Conservation (phyloP, 495 filamentous ascomycete genomes). For the Geoglossum glabrum region DNA sequence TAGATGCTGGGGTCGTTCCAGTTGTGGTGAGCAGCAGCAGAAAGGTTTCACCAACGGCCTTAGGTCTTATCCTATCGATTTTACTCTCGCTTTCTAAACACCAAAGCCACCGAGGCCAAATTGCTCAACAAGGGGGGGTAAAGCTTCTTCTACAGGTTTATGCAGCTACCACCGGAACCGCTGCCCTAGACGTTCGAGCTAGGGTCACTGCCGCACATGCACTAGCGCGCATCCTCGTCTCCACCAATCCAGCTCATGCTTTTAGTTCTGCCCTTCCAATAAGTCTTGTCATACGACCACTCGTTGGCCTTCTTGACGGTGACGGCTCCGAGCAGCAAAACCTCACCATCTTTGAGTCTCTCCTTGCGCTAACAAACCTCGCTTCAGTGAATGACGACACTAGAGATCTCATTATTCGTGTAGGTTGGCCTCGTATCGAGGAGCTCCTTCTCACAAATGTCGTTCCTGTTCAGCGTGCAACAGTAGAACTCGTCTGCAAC, state of each 20-base stretch:
- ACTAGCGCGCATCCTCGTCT: slow-evolving; percentile 80
- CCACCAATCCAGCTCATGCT: slow-evolving; percentile 64
- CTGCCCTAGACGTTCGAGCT: slow-evolving; percentile 23
- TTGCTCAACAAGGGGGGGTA: slow-evolving; percentile 81
- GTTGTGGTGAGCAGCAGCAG: slow-evolving; percentile 52
- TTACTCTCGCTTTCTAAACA: slow-evolving; percentile 54
- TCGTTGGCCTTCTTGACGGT: slow-evolving; percentile 45
- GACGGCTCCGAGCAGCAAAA: slow-evolving; percentile 36
- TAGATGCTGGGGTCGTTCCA: slow-evolving; percentile 55
- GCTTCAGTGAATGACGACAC: slow-evolving; percentile 56
- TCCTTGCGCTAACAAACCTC: slow-evolving; percentile 85
- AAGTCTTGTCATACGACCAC: slow-evolving; percentile 57
- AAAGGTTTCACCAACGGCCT: slow-evolving; percentile 39
- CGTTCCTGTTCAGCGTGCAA: slow-evolving; percentile 55
- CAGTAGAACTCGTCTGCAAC: slow-evolving; percentile 82
- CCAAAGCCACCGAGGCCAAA: slow-evolving; percentile 45
- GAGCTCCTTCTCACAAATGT: slow-evolving; percentile 65
- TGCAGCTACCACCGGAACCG: slow-evolving; percentile 30
- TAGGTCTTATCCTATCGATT: slow-evolving; percentile 51
- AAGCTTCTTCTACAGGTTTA: slow-evolving; percentile 58
- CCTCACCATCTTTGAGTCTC: slow-evolving; percentile 74
- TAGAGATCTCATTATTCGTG: slow-evolving; percentile 47
- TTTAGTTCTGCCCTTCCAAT: slow-evolving; percentile 61
- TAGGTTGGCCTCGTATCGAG: slow-evolving; percentile 53
- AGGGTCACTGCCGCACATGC: slow-evolving; percentile 57